Conservation (phyloP, 106 monocot species). For the Cymbidium sinense region DNA sequence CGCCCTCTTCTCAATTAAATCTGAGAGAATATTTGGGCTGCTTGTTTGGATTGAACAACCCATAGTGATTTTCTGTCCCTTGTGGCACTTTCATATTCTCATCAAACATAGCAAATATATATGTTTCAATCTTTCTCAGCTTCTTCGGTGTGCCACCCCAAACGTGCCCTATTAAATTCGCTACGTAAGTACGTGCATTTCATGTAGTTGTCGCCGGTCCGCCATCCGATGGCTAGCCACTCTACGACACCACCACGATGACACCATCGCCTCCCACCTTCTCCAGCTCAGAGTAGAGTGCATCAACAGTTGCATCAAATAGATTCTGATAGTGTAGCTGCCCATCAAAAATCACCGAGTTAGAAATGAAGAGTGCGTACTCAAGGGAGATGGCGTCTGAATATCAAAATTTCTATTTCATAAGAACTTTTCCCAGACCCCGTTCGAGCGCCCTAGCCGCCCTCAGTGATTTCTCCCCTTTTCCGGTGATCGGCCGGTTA, state of each 20-base stretch:
- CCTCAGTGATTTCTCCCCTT: no score
- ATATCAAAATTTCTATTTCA: no score
- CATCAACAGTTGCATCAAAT: slow-evolving; percentile 19
- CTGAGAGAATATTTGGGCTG: no score
- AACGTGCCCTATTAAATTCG: slow-evolving; percentile 13
- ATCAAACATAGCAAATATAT: slow-evolving; percentile 34
- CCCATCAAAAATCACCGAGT: background rate
- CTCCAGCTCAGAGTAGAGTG: slow-evolving; percentile 11
- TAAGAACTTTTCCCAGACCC: no score
- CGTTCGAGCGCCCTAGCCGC: no score
- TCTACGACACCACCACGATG: slow-evolving; percentile 20
- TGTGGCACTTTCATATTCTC: slow-evolving; percentile 15
- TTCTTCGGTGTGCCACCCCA: slow-evolving; percentile 16
- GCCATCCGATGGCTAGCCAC: slow-evolving; percentile 20
- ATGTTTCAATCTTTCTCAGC: slow-evolving; percentile 16
- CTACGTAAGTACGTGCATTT: slow-evolving; percentile 16
- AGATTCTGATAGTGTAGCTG: background rate
- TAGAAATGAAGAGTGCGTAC: background rate
- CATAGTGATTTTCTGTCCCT: slow-evolving; percentile 1
- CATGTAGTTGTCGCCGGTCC: background rate
- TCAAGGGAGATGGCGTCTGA: background rate
- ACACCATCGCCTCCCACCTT: background rate
- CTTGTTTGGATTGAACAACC: no score
- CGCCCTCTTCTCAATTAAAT: no score
- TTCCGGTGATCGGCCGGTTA: no score